phyloP scores from a whole-genome alignment of 345 rosid genomes.

The Linum usitatissimum region DNA sequence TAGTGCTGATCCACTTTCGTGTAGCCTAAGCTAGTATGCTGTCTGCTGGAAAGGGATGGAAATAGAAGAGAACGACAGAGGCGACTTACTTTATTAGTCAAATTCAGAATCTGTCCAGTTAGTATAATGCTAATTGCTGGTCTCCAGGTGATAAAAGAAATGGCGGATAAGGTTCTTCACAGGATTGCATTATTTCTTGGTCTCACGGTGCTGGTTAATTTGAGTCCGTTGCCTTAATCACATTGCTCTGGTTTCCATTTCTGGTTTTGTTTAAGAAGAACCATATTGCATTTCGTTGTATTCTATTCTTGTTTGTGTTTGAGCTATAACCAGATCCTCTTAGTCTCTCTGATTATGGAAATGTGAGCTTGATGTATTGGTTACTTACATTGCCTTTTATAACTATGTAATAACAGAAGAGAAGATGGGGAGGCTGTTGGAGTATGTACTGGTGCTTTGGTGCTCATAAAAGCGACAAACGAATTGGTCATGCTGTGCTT shows the following conservation, averaged over 20 bases:
- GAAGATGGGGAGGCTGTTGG: conserved; percentile 88
- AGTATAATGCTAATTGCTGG: not conserved
- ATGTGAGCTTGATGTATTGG: conserved; percentile 1
- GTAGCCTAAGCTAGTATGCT: not conserved
- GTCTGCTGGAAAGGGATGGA: not conserved
- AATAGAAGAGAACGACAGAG: not conserved
- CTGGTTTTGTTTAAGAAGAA: not conserved
- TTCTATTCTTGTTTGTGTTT: not conserved
- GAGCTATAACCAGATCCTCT: not conserved
- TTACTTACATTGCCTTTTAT: conserved; percentile 5
- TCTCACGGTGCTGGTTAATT: too few species aligned
- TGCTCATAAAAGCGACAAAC: conserved; percentile 52
- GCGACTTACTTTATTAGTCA: not conserved
- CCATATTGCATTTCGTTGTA: not conserved
- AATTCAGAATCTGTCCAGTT: not conserved
- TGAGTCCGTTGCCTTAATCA: not conserved
- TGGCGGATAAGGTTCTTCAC: too few species aligned
- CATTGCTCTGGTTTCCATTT: not conserved
- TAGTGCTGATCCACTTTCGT: not conserved
- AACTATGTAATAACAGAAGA: conserved; percentile 35
- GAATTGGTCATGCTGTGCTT: conserved; percentile 75
- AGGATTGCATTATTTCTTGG: too few species aligned
- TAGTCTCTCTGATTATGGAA: not conserved
- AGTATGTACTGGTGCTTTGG: conserved; percentile 72
- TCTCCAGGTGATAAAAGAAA: too few species aligned